Conservation (phyloP, 2,329 filamentous ascomycete genomes). For the Rhexocercosporidium sp. region DNA sequence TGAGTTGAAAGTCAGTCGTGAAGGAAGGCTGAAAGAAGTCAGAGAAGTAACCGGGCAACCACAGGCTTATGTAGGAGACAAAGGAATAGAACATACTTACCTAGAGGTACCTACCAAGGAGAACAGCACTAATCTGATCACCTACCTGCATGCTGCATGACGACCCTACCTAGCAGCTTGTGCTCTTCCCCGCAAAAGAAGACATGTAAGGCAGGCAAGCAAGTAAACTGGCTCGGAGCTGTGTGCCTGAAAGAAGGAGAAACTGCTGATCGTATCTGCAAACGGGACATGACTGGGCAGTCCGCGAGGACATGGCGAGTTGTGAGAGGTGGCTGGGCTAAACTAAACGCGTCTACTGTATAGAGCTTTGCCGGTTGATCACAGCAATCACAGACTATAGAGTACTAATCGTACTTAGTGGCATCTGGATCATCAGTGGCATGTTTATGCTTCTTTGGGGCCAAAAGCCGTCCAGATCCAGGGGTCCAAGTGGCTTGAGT, state of each 20-base stretch:
- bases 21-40: background rate
- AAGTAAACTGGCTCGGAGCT: background rate
- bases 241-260: background rate
- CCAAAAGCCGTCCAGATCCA: background rate
- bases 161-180: background rate
- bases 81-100: background rate
- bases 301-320: background rate
- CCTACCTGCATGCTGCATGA: conserved; percentile 8
- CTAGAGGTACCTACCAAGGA: background rate
- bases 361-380: conserved; percentile 1
- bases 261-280: conserved; percentile 13
- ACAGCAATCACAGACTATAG: too few relatives aligned
- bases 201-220: background rate
- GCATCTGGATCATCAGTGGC: background rate
- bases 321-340: background rate
- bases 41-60: conserved; percentile 4
- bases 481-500: conserved; percentile 18
- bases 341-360: background rate
- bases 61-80: conserved; percentile 13
- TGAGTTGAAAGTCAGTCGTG: conserved; percentile 3
- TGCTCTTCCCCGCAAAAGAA: background rate
- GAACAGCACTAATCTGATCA: background rate
- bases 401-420: background rate
- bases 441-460: conserved; percentile 17
- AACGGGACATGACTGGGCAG: conserved; percentile 10